Percentiles rank a stretch among this genome's conserved stretches.
Conservation (phyloP, 108 stramenopile genomes). For the Skeletonema costatum region DNA sequence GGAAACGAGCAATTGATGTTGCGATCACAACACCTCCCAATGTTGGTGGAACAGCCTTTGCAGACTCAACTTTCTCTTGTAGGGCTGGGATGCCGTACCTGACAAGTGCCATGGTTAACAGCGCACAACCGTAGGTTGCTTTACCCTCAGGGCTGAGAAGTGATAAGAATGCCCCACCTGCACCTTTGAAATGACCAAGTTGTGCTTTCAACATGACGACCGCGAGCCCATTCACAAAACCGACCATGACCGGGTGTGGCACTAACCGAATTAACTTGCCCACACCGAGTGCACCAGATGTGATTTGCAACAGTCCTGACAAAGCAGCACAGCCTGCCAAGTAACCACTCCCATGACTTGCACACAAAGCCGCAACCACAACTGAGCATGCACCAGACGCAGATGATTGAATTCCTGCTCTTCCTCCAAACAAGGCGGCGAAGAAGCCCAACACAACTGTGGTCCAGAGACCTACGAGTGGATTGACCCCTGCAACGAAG, state of each 20-base stretch:
- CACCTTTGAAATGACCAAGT: constrained; percentile 70
- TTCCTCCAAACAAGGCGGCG: constrained; percentile 73
- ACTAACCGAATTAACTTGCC: constrained; percentile 84
- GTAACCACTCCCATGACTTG: constrained; percentile 69
- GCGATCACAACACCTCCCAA: constrained; percentile 65
- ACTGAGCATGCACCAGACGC: constrained; percentile 87
- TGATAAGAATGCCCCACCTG: constrained; percentile 47
- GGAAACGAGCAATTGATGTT: constrained; percentile 38
- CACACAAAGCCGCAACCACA: constrained; percentile 79
- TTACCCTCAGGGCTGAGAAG: constrained; percentile 36
- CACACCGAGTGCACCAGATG: constrained; percentile 59
- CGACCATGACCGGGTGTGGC: constrained; percentile 91
- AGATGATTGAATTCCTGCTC: constrained; percentile 85
- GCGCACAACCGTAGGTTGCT: constrained; percentile 60
- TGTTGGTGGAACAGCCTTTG: constrained; percentile 65
- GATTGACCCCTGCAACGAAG: constrained; percentile 72
- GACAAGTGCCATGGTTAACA: constrained; percentile 68
- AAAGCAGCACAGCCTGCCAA: constrained; percentile 80
- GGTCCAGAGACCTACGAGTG: constrained; percentile 85
- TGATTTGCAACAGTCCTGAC: constrained; percentile 78
- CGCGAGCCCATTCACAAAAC: constrained; percentile 92
- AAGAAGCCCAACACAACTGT: constrained; percentile 86
- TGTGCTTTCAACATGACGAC: constrained; percentile 91
- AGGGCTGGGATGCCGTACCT: constrained; percentile 38
- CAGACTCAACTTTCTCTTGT: constrained; percentile 54